phyloP scores from a whole-genome alignment of 192 early-diverging fungal genomes.

The Paraglomus brasilianum region DNA sequence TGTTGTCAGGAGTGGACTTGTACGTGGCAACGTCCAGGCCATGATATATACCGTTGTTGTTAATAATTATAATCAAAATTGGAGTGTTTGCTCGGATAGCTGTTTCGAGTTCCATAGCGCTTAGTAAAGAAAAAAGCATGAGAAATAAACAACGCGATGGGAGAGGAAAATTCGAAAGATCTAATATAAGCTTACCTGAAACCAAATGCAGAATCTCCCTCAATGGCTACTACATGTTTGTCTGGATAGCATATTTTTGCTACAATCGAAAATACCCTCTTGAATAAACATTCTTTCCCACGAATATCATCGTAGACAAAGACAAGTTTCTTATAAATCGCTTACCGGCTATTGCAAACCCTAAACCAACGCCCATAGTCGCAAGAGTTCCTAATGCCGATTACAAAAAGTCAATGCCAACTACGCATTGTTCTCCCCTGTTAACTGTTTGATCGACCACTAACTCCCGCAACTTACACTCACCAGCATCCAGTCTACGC shows the following conservation, averaged over 20 bases:
- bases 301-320: not conserved
- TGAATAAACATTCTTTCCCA: not conserved
- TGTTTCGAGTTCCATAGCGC: constrained; percentile 77
- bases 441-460: not conserved
- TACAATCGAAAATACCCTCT: not conserved
- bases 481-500: constrained; percentile 65
- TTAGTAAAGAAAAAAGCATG: not conserved
- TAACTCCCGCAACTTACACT: not conserved
- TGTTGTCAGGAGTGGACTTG: constrained; percentile 34
- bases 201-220: constrained; percentile 79
- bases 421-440: too few species aligned
- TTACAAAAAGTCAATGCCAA: not conserved
- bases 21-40: constrained; percentile 58
- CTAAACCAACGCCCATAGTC: constrained; percentile 82
- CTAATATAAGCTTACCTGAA: constrained; percentile 47
- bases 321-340: not conserved
- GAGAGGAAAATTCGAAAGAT: not conserved
- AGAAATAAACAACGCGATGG: not conserved
- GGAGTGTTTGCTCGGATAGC: constrained; percentile 60
- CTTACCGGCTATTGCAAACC: constrained; percentile 61
- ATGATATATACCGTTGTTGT: constrained; percentile 78
- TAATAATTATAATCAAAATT: constrained; percentile 72
- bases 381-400: constrained; percentile 49
- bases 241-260: constrained; percentile 55
- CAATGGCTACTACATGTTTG: constrained; percentile 63